Conservation (phyloP, 2,329 filamentous ascomycete genomes). For the Fusarium agapanthi region DNA sequence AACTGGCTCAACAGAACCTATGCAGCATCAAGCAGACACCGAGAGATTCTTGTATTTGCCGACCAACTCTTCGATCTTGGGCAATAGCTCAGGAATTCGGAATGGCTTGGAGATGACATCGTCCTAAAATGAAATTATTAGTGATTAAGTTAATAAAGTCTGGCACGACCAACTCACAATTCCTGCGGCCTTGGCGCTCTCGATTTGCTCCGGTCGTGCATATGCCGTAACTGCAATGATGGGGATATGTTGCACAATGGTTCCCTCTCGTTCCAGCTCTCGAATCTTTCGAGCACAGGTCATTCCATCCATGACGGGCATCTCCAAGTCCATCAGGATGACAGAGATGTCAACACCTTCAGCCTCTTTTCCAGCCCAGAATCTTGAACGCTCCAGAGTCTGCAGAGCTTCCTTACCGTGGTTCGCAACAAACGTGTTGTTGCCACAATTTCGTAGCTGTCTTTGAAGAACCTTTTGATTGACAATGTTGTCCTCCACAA, state of each 20-base stretch:
- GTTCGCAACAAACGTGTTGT: slow-evolving; percentile 69
- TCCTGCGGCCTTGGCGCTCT: slow-evolving; percentile 74
- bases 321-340: slow-evolving; percentile 83
- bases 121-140: slow-evolving; percentile 56
- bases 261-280: slow-evolving; percentile 69
- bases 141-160: not conserved
- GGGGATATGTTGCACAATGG: slow-evolving; percentile 72
- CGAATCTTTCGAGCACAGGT: slow-evolving; percentile 76
- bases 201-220: slow-evolving; percentile 77
- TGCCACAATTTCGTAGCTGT: slow-evolving; percentile 68
- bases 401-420: slow-evolving; percentile 71
- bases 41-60: slow-evolving; percentile 50
- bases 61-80: slow-evolving; percentile 70
- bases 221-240: slow-evolving; percentile 88
- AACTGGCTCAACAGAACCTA: not conserved
- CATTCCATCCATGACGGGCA: slow-evolving; percentile 85
- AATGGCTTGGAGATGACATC: slow-evolving; percentile 85
- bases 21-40: slow-evolving; percentile 24
- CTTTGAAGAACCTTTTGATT: slow-evolving; percentile 72
- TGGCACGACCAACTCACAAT: slow-evolving; percentile 64
- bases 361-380: slow-evolving; percentile 60
- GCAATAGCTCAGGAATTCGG: slow-evolving; percentile 74
- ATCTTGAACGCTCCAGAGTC: slow-evolving; percentile 62
- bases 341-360: slow-evolving; percentile 67
- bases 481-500: slow-evolving; percentile 74